A percentile compares a stretch with the other conserved stretches of the same genome.
Evolutionary conservation across 2,329 filamentous ascomycete genomes (phyloP).

Genomic region (Arthroderma uncinatum): DNA sequence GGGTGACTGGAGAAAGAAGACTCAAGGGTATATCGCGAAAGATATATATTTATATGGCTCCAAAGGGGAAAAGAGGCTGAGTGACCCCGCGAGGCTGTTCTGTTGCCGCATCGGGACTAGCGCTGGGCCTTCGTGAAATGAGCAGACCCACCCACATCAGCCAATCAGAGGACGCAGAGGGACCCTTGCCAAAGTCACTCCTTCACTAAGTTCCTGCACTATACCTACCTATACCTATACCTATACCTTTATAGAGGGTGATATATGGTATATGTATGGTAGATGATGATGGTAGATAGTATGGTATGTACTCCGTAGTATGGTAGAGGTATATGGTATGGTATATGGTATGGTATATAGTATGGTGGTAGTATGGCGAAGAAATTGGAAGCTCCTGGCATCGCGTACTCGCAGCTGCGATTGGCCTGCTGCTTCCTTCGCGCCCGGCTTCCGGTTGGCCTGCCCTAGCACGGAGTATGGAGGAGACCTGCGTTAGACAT

Average conservation of each 20-base stretch:
- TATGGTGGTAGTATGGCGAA: too few relatives aligned
- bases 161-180: slow-evolving; percentile 6
- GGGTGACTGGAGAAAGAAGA: not conserved
- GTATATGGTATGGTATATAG: too few relatives aligned
- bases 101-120: slow-evolving; percentile 5
- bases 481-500: too few relatives aligned
- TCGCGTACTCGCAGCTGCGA: not conserved
- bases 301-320: too few relatives aligned
- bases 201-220: not conserved
- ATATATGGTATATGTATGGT: too few relatives aligned
- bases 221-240: too few relatives aligned
- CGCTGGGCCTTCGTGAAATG: slow-evolving; percentile 4
- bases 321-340: too few relatives aligned
- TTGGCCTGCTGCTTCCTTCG: not conserved
- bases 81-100: not conserved
- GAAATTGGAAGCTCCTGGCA: not conserved
- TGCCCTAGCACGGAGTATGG: too few relatives aligned
- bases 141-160: not conserved
- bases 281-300: too few relatives aligned
- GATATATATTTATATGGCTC: too few relatives aligned
- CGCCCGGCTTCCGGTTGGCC: not conserved
- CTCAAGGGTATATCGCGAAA: too few relatives aligned
- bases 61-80: not conserved
- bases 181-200: not conserved
- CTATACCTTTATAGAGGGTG: too few relatives aligned